These are phyloP conservation scores for Rhodotorula sp. DNA, from an alignment of 1,284 basidiomycete species.

Conservation along the genomic window DNA sequence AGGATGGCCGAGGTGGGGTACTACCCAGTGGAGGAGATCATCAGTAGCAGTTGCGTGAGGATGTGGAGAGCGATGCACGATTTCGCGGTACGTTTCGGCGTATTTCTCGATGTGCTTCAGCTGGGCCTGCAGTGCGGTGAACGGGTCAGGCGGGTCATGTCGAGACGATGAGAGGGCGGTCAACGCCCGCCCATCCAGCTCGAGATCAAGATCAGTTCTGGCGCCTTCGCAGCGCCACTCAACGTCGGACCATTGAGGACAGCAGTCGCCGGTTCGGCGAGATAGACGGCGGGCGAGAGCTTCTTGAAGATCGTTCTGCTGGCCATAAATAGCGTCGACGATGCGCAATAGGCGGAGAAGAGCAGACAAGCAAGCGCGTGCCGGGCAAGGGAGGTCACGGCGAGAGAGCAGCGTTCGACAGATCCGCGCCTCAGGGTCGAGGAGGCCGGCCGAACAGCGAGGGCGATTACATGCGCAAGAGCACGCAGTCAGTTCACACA, in stretches of 20 bases:
- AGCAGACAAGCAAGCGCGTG: background rate
- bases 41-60: no score
- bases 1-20: conserved; percentile 31
- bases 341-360: no score
- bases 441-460: no score
- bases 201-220: conserved; percentile 7
- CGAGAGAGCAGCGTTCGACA: background rate
- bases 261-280: conserved; percentile 6
- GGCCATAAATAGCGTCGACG: no score
- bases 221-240: background rate
- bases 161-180: rapidly evolving
- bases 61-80: conserved; percentile 6
- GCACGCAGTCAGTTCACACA: no score
- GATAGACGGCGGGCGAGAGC: conserved; percentile 21
- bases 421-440: no score
- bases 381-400: background rate
- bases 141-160: background rate
- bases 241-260: background rate
- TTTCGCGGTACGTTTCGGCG: conserved; percentile 8
- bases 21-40: background rate
- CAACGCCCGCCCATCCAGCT: conserved; percentile 25
- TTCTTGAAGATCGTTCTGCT: conserved; percentile 3
- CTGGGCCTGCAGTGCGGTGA: conserved; percentile 23
- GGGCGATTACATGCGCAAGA: no score
- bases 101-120: conserved; percentile 37